Evolutionary conservation across 805 yeast species (phyloP), one percentile per base, ranked within the genome.

Genomic region (Candida berthetii): DNA sequence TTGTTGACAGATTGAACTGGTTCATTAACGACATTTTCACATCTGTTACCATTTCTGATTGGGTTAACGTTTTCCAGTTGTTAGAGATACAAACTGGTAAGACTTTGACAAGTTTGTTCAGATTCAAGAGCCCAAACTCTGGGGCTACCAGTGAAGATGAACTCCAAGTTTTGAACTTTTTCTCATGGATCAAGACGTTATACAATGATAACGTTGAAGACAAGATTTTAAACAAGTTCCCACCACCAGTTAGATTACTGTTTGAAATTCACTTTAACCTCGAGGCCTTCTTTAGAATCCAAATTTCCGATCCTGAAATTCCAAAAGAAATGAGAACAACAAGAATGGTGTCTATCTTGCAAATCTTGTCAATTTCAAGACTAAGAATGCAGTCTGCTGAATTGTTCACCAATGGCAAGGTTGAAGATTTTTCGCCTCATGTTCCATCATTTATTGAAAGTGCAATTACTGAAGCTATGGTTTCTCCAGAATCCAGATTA

Each of bases 361-460:
- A 77, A 41, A 75, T 83, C 65, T 60, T 85, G 27, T 82, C 84
- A 32, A 73, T 84, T 28, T 65, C 79, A 31, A 72, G 85, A 42
- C 61, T 82, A 49, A 79, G 86, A 55, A 89, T 88, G 90, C 63
- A 67, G 19, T 60, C 68, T 15, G 60, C 73, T 19, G 76, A 73
- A 37, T 53, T 80, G 32, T 76, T 76, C 47, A 14, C 33, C 38
- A 39, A 41, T 27, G 58, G 57, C 11, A 72, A 71, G 33, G 67
- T 71, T 3, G 52, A 48, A 42, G 38, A 41, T 56, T 51, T 66
- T 2, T 66, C 74, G 2, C 71, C 79, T 7, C 73, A 68, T 47
- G 73, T 90, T 16, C 96, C 97, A 4, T 84, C 96, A 1, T 82
- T 89, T 57, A 70, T 91, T 41, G 98, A 91, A 59, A 71, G 89